Evolutionary conservation across 768 basidiomycete genomes (phyloP), one percentile per base, ranked within the genome.

Genomic region (Porphyrellus cyaneotinctus): DNA sequence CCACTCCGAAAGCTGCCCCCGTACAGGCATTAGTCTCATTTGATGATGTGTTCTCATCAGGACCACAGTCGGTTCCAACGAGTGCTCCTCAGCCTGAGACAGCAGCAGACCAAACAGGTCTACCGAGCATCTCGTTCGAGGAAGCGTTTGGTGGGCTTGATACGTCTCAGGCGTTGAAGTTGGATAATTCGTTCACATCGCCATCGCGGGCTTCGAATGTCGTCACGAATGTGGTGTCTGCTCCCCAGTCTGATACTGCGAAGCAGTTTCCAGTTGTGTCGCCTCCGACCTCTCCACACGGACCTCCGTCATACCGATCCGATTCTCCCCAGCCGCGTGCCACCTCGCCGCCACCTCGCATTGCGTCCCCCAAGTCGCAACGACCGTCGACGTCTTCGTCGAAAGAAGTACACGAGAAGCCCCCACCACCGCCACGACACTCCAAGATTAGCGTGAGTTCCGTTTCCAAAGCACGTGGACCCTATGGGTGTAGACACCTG

Each of bases 401-500:
- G 8, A 84, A 82, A 54, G 82, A 83, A 46, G 50, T 67, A 3
- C 75, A 79, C 10, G 82, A 83, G 53, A 83, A 83, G 62, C 81
- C 84, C 14, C 60, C 75, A 20, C 68, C 79, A n/a, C 60, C 74
- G 2, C 68, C 78, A 44, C 78, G 84, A 54, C 81, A 82, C 59
- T 88, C 88, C 26, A 88, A 88, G 66, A 72, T 90, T 48, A 91
- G 87, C 58, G 89, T 91, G 72, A 73, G 87, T 79, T 12, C 5
- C 54, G 33, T 41, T 28, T 43, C 37, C 33, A 17, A 47, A 15
- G 41, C 20, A 28, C n/a, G 26, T 43, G n/a, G 41, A 32, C 31
- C 26, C 18, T 52, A 53, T 45, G 31, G 39, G 13, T 24, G 9
- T 5, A 3, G 15, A 12, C 46, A 43, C 10, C 14, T 33, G 39